A percentile compares a stretch with the other conserved stretches of the same genome.
Evolutionary conservation across 495 filamentous ascomycete species (phyloP).

Genomic region (Halenospora varia): DNA sequence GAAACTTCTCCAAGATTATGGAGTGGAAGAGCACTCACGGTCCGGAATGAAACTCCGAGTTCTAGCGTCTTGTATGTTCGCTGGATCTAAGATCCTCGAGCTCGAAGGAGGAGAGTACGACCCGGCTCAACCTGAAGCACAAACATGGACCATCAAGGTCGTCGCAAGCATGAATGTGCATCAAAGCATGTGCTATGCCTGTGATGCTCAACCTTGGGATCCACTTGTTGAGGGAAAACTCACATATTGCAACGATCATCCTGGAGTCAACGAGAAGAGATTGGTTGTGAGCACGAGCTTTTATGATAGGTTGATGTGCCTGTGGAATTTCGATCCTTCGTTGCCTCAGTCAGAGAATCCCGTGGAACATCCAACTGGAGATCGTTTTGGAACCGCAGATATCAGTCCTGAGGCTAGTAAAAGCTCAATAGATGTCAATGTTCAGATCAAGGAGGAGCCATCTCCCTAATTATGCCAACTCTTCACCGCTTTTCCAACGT

Average conservation of each 20-base stretch:
- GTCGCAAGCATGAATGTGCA: slow-evolving; percentile 79
- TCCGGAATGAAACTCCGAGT: slow-evolving; percentile 44
- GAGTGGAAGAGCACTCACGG: slow-evolving; percentile 4
- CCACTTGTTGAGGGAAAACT: slow-evolving; percentile 1
- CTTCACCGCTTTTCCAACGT: too few species aligned
- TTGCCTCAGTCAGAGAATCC: neutral
- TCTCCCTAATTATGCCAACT: too few species aligned
- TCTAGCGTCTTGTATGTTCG: slow-evolving; percentile 92
- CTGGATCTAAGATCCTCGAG: slow-evolving; percentile 66
- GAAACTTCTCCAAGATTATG: slow-evolving; percentile 46
- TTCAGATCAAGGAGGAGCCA: neutral
- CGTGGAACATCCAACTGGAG: neutral
- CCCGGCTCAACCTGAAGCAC: neutral
- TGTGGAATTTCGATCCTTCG: slow-evolving; percentile 57
- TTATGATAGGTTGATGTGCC: slow-evolving; percentile 75
- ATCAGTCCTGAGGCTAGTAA: too few species aligned
- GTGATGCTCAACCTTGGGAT: slow-evolving; percentile 65
- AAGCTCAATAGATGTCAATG: too few species aligned
- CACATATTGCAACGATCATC: neutral
- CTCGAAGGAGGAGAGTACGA: slow-evolving; percentile 35
- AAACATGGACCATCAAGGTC: slow-evolving; percentile 57
- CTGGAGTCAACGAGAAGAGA: slow-evolving; percentile 13
- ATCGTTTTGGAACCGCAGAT: too few species aligned
- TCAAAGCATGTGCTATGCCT: slow-evolving; percentile 94
- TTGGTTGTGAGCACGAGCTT: slow-evolving; percentile 79